Conservation (phyloP, 2,329 filamentous ascomycete species). For the Aspergillus vadensis region DNA sequence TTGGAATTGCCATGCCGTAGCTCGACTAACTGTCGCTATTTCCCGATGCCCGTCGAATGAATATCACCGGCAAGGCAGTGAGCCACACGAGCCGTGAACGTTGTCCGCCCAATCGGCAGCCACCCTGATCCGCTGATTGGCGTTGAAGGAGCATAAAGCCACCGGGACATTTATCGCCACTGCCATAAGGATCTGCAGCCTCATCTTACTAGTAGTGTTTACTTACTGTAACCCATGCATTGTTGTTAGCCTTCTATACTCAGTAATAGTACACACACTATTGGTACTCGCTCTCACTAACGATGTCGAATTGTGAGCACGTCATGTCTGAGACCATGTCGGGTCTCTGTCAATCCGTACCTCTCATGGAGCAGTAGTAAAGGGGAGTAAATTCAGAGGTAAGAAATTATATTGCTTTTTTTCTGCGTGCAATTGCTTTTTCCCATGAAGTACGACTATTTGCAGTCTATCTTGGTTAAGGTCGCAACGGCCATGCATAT, state of each 20-base stretch:
- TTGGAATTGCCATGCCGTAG: not conserved
- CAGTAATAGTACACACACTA: not conserved
- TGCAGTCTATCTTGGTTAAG: not conserved
- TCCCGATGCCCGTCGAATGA: not conserved
- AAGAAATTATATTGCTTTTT: not conserved
- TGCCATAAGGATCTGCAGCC: slow-evolving; percentile 15
- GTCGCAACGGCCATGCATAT: not conserved
- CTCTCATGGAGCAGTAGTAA: not conserved
- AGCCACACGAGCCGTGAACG: not conserved
- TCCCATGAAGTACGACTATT: not conserved
- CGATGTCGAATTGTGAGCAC: not conserved
- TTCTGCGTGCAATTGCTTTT: not conserved
- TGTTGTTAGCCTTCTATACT: not conserved
- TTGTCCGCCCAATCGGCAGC: not conserved
- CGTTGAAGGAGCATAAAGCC: not conserved
- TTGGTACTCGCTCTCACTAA: not conserved
- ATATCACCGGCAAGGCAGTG: slow-evolving; percentile 1
- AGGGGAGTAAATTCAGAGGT: not conserved
- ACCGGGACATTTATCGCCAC: slow-evolving; percentile 5
- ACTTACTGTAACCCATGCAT: not conserved
- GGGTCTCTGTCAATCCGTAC: not conserved
- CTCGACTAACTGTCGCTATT: not conserved
- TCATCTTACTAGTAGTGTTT: slow-evolving; percentile 2
- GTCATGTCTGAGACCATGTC: not conserved
- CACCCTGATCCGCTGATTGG: slow-evolving; percentile 1